These are phyloP conservation scores for Discostella stelligeroides DNA, from an alignment of 108 stramenopile genomes.

Conservation along the genomic window DNA sequence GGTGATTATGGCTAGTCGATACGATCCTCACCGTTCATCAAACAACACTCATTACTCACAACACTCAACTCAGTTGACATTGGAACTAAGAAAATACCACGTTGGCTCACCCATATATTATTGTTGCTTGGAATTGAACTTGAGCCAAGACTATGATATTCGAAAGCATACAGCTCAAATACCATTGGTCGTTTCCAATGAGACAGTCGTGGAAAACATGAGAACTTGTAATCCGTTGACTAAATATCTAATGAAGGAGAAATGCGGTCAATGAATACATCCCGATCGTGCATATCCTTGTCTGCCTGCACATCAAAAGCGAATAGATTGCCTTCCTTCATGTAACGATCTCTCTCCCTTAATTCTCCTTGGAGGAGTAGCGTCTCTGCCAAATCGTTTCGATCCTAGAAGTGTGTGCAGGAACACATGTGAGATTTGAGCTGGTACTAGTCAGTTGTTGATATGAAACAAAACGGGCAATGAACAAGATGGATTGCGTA, in stretches of 20 bases:
- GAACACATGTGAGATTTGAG: background rate
- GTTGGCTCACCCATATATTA: no score
- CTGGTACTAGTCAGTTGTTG: background rate
- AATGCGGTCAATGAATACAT: constrained; percentile 33
- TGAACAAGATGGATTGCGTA: background rate
- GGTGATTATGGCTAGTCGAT: no score
- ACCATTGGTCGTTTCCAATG: no score
- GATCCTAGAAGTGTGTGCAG: constrained; percentile 29
- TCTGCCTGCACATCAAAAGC: constrained; percentile 36
- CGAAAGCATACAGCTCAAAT: no score
- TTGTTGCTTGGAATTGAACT: no score
- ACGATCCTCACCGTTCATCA: no score
- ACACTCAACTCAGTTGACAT: no score
- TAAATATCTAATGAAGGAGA: constrained; percentile 25
- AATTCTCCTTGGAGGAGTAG: constrained; percentile 39
- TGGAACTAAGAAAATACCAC: no score
- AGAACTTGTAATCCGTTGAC: no score
- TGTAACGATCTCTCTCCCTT: constrained; percentile 25
- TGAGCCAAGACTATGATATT: no score
- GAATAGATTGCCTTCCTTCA: constrained; percentile 34
- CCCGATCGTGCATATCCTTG: constrained; percentile 36
- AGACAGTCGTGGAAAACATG: no score
- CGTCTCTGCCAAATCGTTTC: constrained; percentile 22
- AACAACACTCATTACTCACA: no score
- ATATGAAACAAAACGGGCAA: background rate